A percentile compares a stretch with the other conserved stretches of the same genome.
Conservation (phyloP, 1,284 basidiomycete genomes). For the Heterobasidion parviporum region DNA sequence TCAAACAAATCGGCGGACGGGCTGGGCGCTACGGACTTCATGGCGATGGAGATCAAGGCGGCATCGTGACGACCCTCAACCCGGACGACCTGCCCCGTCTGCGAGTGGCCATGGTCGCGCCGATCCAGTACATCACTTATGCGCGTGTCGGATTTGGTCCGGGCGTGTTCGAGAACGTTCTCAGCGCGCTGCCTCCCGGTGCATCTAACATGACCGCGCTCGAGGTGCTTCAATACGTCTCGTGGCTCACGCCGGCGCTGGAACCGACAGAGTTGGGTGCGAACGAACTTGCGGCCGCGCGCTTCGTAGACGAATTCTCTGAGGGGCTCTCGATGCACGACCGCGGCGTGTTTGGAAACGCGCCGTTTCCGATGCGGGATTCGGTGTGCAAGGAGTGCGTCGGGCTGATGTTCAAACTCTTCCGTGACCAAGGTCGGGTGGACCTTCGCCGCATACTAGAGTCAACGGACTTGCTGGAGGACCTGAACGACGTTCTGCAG, state of each 20-base stretch:
- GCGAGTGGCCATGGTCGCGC: conserved; percentile 29
- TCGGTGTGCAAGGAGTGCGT: conserved; percentile 12
- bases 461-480: conserved; percentile 9
- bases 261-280: conserved; percentile 14
- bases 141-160: conserved; percentile 25
- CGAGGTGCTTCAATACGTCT: conserved; percentile 20
- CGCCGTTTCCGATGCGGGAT: conserved; percentile 21
- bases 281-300: conserved; percentile 7
- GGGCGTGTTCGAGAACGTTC: conserved; percentile 18
- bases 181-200: conserved; percentile 30
- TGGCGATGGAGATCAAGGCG: conserved; percentile 36
- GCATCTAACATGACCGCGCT: conserved; percentile 14
- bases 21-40: conserved; percentile 88
- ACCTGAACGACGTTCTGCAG: conserved; percentile 16
- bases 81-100: conserved; percentile 63
- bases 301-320: conserved; percentile 18
- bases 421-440: conserved; percentile 15
- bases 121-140: conserved; percentile 24
- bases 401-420: conserved; percentile 17
- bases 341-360: conserved; percentile 16
- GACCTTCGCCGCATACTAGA: conserved; percentile 13
- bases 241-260: conserved; percentile 17
- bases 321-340: conserved; percentile 18
- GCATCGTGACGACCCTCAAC: conserved; percentile 70
- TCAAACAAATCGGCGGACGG: conserved; percentile 95